Evolutionary conservation across 345 rosid genomes (phyloP).

Genomic region (Mercurialis annua): DNA sequence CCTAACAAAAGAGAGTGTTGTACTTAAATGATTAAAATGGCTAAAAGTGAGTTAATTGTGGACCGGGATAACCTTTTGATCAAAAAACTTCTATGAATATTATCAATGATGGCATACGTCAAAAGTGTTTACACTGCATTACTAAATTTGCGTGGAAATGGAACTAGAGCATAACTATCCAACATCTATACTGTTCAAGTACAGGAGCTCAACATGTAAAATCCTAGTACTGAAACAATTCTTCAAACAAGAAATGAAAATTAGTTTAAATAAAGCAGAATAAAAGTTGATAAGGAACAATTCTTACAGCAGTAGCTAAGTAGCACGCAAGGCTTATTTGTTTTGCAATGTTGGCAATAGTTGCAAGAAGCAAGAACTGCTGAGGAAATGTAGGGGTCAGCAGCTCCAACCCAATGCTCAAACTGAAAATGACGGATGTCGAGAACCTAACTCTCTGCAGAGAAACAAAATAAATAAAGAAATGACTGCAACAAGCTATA

Average conservation of each 20-base stretch:
- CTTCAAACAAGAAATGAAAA: background rate
- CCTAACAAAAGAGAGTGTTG: too few species aligned
- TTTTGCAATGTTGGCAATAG: conserved; percentile 86
- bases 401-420: conserved; percentile 90
- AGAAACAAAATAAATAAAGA: background rate
- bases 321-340: conserved; percentile 84
- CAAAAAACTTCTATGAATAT: background rate
- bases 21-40: too few species aligned
- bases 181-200: background rate
- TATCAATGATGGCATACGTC: background rate
- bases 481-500: background rate
- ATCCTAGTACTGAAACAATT: background rate
- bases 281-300: conserved; percentile 8
- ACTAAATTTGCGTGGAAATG: background rate
- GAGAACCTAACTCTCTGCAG: conserved; percentile 80
- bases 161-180: background rate
- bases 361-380: conserved; percentile 75
- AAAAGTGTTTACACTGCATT: background rate
- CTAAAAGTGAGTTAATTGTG: too few species aligned
- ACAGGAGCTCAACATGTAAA: background rate
- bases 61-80: too few species aligned
- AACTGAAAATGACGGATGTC: conserved; percentile 74
- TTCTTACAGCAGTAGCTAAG: conserved; percentile 80
- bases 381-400: conserved; percentile 73
- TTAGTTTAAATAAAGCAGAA: background rate